Evolutionary conservation across 139 green algal species (phyloP), one percentile per base, ranked within the genome.

Genomic region (Chlorella ohadii): DNA sequence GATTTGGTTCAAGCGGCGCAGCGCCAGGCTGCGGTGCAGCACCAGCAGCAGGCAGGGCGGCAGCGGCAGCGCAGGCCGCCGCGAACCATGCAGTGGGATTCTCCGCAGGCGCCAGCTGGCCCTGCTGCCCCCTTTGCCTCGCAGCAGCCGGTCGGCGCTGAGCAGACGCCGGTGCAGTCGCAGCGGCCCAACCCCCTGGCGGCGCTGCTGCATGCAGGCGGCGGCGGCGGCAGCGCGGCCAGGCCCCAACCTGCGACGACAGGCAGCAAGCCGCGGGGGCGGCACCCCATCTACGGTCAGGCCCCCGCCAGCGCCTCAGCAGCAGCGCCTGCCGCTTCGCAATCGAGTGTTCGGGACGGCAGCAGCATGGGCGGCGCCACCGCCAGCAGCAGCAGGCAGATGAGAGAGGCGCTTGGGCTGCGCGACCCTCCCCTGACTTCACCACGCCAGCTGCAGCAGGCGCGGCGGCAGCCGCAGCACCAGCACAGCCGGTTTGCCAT

Each of bases 101-200:
- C 76, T 5, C 76, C 76, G 0, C 76, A 82, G 76, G 76, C 76
- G n/a, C 20, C 36, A 0, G 36, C 55, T n/a, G n/a, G n/a, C n/a
- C n/a, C n/a, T 9, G 55, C 74, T 25, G 74, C 47, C 17, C 16
- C 76, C 51, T 22, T 59, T 59, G 9, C 51, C 51, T 59, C 51
- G 51, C 51, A 59, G 15, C 51, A 59, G 34, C 36, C 31, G 9
- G 4, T 7, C 2, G 47, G 20, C 34, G 51, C 55, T 25, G 57
- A 82, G 76, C 76, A 72, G 23, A 82, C 76, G 33, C 76, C 76
- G 17, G 34, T 75, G 76, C 76, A 72, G 36, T 72, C 34, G 15
- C 76, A 71, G 76, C 57, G 76, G 15, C 20, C 31, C 39, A 85
- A 79, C 36, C 68, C 80, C 6, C 70, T 85, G 68, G 68, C 68